Conservation (phyloP, 2,329 filamentous ascomycete genomes). For the Aquanectria penicillioides region DNA sequence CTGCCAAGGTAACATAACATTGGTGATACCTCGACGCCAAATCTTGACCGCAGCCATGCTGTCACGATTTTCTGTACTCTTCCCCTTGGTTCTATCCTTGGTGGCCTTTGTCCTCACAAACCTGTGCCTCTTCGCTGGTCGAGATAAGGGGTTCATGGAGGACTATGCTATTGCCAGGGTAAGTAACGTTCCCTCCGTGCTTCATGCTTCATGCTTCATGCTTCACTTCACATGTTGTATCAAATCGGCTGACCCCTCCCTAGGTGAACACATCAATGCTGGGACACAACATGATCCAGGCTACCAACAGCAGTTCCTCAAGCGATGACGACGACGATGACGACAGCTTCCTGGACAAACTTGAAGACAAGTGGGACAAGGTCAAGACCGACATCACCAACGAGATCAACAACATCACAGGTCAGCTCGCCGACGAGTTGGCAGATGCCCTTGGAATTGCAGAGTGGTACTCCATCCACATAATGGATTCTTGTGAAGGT, state of each 20-base stretch:
- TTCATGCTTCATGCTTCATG: too few relatives aligned
- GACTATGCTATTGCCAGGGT: conserved; percentile 54
- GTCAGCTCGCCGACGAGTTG: conserved; percentile 52
- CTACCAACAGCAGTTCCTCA: conserved; percentile 30
- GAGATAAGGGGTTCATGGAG: conserved; percentile 54
- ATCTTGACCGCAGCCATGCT: conserved; percentile 26
- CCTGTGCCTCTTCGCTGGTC: conserved; percentile 53
- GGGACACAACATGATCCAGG: conserved; percentile 46
- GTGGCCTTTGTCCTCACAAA: conserved; percentile 52
- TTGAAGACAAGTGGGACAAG: conserved; percentile 44
- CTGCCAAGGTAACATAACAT: too few relatives aligned
- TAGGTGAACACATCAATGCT: conserved; percentile 54
- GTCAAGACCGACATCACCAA: conserved; percentile 49
- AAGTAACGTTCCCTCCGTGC: too few relatives aligned
- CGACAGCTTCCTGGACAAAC: conserved; percentile 41
- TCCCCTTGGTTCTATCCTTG: conserved; percentile 51
- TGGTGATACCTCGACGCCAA: background rate
- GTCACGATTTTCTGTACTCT: conserved; percentile 44
- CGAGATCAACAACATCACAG: conserved; percentile 51
- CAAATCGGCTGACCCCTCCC: conserved; percentile 3
- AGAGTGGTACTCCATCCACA: conserved; percentile 62
- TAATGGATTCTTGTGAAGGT: conserved; percentile 60
- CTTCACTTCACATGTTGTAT: background rate
- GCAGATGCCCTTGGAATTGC: conserved; percentile 57
- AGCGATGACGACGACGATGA: conserved; percentile 37